These are phyloP conservation scores for Venturia carpophila DNA, from an alignment of 2,329 filamentous ascomycete species.

Conservation along the genomic window DNA sequence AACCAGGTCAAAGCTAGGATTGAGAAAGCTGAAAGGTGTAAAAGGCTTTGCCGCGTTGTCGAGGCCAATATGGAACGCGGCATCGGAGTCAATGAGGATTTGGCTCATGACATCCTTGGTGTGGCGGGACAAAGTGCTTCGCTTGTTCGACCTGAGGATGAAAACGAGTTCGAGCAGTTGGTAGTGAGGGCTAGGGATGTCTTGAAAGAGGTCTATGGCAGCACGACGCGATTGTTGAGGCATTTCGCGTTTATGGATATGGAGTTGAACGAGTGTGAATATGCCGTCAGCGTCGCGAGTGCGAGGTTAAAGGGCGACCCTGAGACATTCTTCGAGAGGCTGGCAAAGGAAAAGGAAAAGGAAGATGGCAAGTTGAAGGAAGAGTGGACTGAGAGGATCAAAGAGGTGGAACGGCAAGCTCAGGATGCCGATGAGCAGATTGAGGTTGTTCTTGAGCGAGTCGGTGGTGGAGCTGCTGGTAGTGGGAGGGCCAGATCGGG, in stretches of 20 bases:
- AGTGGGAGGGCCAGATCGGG: conserved; percentile 38
- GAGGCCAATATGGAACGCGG: conserved; percentile 45
- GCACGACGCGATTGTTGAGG: conserved; percentile 34
- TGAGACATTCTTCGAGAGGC: conserved; percentile 34
- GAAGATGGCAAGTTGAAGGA: conserved; percentile 40
- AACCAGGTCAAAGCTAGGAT: conserved; percentile 42
- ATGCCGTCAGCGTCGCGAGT: conserved; percentile 47
- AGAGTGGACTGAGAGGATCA: conserved; percentile 35
- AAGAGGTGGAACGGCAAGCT: conserved; percentile 30
- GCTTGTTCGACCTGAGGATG: conserved; percentile 24
- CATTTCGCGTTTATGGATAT: conserved; percentile 43
- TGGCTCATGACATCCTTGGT: conserved; percentile 42
- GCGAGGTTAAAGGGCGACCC: conserved; percentile 40
- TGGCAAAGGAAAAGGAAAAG: conserved; percentile 41
- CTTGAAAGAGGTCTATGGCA: conserved; percentile 31
- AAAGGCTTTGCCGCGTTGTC: conserved; percentile 43
- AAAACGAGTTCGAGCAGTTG: neutral
- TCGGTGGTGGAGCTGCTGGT: conserved; percentile 28
- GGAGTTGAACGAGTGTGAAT: conserved; percentile 44
- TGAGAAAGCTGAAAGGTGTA: conserved; percentile 43
- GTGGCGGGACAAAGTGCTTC: conserved; percentile 31
- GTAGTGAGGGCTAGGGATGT: conserved; percentile 23
- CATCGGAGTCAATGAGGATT: conserved; percentile 44
- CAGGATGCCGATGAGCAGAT: conserved; percentile 29
- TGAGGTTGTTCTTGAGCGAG: conserved; percentile 19